phyloP scores from a whole-genome alignment of 1,284 basidiomycete species.

The Ceratobasidium sp. region DNA sequence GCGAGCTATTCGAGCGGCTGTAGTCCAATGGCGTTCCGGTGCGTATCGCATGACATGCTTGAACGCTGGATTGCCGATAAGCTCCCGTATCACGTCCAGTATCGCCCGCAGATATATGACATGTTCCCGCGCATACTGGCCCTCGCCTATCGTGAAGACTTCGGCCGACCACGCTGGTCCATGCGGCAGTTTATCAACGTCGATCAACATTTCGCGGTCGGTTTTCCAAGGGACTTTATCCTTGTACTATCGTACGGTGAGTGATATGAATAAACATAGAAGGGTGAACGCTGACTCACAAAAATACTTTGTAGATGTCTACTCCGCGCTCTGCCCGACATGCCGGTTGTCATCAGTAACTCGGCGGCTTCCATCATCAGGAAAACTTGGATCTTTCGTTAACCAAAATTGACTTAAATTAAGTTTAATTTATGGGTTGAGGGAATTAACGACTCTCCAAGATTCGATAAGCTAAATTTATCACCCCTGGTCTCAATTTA shows the following conservation, averaged over 20 bases:
- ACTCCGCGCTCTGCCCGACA: conserved; percentile 6
- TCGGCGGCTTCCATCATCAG: conserved; percentile 32
- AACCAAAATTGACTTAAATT: too few species aligned
- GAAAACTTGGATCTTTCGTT: too few species aligned
- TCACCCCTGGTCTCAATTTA: too few species aligned
- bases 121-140: neutral
- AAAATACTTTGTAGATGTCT: conserved; percentile 20
- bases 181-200: neutral
- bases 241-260: too few species aligned
- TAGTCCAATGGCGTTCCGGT: conserved; percentile 11
- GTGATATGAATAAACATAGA: neutral
- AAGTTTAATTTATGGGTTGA: too few species aligned
- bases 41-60: neutral
- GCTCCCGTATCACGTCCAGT: neutral
- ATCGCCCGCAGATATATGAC: neutral
- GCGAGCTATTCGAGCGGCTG: neutral
- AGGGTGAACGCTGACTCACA: conserved; percentile 4
- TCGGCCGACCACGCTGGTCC: neutral
- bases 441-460: too few species aligned
- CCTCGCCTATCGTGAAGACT: neutral
- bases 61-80: conserved; percentile 18
- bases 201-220: neutral
- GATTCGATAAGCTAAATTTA: too few species aligned
- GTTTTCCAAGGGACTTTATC: too few species aligned
- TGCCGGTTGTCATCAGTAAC: conserved; percentile 30